Conservation (phyloP, 2,329 filamentous ascomycete species). For the Nannizzia gypsea region DNA sequence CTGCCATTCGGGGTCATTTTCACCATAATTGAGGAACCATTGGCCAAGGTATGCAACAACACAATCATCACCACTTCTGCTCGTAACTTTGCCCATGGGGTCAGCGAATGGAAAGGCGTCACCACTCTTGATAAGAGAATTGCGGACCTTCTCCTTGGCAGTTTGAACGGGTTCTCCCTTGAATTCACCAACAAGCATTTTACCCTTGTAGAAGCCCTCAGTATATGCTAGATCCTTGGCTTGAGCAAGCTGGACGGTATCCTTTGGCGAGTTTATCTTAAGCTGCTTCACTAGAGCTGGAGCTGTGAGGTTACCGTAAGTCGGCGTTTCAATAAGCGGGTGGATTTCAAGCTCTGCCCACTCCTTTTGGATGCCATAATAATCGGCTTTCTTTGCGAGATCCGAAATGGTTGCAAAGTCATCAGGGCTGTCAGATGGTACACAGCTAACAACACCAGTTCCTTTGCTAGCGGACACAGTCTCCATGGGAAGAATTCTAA, state of each 20-base stretch:
- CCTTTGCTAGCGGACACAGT: constrained; percentile 85
- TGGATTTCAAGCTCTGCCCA: constrained; percentile 87
- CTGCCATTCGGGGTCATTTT: constrained; percentile 69
- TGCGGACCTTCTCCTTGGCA: constrained; percentile 74
- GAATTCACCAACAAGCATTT: constrained; percentile 76
- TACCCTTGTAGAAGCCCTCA: constrained; percentile 93
- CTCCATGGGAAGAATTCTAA: constrained; percentile 91
- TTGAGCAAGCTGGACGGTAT: constrained; percentile 76
- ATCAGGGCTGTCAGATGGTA: constrained; percentile 90
- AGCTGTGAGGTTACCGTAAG: constrained; percentile 74
- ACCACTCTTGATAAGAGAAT: constrained; percentile 61
- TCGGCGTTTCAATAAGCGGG: constrained; percentile 80
- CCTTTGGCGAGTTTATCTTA: constrained; percentile 95
- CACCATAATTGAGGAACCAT: constrained; percentile 96
- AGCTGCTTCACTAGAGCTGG: constrained; percentile 75
- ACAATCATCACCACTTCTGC: constrained; percentile 81
- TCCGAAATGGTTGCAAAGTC: constrained; percentile 85
- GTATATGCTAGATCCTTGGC: constrained; percentile 96
- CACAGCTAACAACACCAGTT: constrained; percentile 89
- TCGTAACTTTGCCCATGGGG: constrained; percentile 79
- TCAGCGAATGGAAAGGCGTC: constrained; percentile 88
- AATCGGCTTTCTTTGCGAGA: constrained; percentile 87
- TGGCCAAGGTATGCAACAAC: constrained; percentile 89
- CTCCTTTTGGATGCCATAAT: constrained; percentile 90
- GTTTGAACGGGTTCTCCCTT: constrained; percentile 75